Evolutionary conservation across 495 filamentous ascomycete species (phyloP).

Genomic region (Chaetomidium leptoderma): DNA sequence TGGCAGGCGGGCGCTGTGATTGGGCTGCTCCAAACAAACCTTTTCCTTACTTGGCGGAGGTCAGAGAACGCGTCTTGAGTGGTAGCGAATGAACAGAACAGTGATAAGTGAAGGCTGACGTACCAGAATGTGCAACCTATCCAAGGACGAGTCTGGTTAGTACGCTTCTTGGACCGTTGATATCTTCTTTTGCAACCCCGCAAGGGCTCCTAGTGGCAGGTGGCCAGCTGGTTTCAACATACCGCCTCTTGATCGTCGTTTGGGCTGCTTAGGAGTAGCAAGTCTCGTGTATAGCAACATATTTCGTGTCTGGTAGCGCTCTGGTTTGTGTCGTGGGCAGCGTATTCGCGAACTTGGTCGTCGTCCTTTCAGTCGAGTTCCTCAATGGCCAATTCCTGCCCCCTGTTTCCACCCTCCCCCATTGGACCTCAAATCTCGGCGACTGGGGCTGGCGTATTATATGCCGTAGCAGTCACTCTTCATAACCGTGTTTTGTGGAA

Average conservation of each 20-base stretch:
- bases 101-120: conserved; percentile 21
- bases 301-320: not conserved
- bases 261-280: conserved; percentile 57
- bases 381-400: conserved; percentile 1
- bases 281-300: conserved; percentile 58
- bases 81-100: conserved; percentile 2
- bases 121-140: conserved; percentile 59
- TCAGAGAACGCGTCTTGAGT: conserved; percentile 17
- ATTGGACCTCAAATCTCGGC: not conserved
- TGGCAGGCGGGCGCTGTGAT: not conserved
- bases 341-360: not conserved
- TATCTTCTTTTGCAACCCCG: no score
- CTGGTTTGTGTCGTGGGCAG: no score
- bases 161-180: not conserved
- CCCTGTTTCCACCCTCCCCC: not conserved
- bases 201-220: not conserved
- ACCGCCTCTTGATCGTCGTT: conserved; percentile 59
- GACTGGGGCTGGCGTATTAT: not conserved
- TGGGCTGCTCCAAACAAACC: conserved; percentile 18
- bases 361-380: not conserved
- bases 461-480: not conserved
- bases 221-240: conserved; percentile 28
- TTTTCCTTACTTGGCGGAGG: conserved; percentile 34
- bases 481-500: not conserved
- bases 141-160: conserved; percentile 1